These are phyloP conservation scores for Neurospora sp. DNA, from an alignment of 2,329 filamentous ascomycete species.

Conservation along the genomic window DNA sequence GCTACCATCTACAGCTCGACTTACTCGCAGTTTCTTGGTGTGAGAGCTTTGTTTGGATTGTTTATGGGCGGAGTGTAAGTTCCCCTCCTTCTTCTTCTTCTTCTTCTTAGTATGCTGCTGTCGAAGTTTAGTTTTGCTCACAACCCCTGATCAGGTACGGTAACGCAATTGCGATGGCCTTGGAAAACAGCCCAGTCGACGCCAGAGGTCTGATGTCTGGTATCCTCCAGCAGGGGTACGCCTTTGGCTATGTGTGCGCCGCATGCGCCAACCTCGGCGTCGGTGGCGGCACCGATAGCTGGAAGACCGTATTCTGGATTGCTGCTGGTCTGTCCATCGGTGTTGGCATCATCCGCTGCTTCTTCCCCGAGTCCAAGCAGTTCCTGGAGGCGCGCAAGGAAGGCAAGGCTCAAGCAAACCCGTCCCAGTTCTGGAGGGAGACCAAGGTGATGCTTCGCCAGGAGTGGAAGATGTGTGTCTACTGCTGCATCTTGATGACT, in stretches of 20 bases:
- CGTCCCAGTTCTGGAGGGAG: conserved; percentile 56
- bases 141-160: conserved; percentile 40
- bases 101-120: neutral
- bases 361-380: conserved; percentile 66
- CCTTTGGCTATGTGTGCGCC: conserved; percentile 70
- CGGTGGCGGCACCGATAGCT: conserved; percentile 51
- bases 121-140: neutral
- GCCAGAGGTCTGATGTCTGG: conserved; percentile 74
- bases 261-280: conserved; percentile 68
- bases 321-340: conserved; percentile 57
- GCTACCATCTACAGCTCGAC: conserved; percentile 68
- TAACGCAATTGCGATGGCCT: conserved; percentile 67
- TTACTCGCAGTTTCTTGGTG: conserved; percentile 65
- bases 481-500: conserved; percentile 70
- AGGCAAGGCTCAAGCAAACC: conserved; percentile 39
- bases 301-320: conserved; percentile 71
- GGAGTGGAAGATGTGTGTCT: conserved; percentile 71
- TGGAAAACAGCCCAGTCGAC: conserved; percentile 49
- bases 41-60: conserved; percentile 62
- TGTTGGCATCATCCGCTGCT: conserved; percentile 56
- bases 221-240: conserved; percentile 74
- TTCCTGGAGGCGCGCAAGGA: conserved; percentile 60
- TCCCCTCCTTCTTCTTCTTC: no score
- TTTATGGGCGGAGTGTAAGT: conserved; percentile 65
- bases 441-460: conserved; percentile 55